Conservation (phyloP, 495 filamentous ascomycete species). For the Entonaema liquescens region DNA sequence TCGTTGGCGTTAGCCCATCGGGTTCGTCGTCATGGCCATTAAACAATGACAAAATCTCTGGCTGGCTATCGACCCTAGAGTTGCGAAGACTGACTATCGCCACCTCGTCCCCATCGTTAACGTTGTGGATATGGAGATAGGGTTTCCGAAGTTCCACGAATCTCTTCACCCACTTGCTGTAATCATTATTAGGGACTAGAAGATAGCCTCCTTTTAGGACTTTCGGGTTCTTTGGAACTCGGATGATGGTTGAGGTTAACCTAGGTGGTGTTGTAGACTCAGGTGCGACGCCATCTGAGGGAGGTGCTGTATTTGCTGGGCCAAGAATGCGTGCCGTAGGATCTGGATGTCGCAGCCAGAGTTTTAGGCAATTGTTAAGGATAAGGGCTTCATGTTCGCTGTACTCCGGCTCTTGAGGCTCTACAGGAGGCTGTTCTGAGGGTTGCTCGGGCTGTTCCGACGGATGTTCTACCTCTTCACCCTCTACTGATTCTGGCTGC, state of each 20-base stretch:
- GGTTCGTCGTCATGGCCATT: conserved; percentile 52
- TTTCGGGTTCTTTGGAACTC: conserved; percentile 75
- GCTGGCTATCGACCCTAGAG: conserved; percentile 84
- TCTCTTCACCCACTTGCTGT: conserved; percentile 84
- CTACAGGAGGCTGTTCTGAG: conserved; percentile 17
- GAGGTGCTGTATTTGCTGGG: conserved; percentile 79
- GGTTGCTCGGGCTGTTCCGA: conserved; percentile 22
- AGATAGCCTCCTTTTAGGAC: conserved; percentile 87
- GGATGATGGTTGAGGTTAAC: conserved; percentile 73
- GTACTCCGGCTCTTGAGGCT: conserved; percentile 54
- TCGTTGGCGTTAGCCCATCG: conserved; percentile 26
- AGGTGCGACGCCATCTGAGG: conserved; percentile 67
- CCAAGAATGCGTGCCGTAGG: conserved; percentile 75
- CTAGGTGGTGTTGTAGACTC: conserved; percentile 53
- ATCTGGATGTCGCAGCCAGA: conserved; percentile 83
- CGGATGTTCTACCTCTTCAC: conserved; percentile 17
- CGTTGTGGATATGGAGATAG: conserved; percentile 88
- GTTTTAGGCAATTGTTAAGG: conserved; percentile 73
- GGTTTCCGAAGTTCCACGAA: conserved; percentile 93
- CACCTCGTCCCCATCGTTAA: conserved; percentile 87
- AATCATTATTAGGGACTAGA: conserved; percentile 75
- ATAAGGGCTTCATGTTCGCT: conserved; percentile 64
- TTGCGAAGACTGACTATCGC: conserved; percentile 86
- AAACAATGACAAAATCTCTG: conserved; percentile 82
- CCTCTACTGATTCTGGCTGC: conserved; percentile 29